These are phyloP conservation scores for Aeminium ludgeri DNA, from an alignment of 495 filamentous ascomycete genomes.

Conservation along the genomic window DNA sequence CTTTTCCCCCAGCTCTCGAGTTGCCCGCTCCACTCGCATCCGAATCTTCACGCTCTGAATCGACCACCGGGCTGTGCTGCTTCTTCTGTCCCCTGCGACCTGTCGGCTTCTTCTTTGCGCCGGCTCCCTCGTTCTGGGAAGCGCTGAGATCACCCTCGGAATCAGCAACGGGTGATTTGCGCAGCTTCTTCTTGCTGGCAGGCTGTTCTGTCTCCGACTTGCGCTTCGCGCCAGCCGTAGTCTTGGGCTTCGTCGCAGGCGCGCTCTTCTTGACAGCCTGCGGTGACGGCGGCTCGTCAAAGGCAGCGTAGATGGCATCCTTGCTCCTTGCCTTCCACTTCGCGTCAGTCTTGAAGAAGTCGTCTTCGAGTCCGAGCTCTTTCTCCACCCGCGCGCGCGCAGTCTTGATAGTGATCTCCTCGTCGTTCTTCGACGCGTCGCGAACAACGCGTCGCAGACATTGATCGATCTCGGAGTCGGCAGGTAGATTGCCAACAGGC, in stretches of 20 bases:
- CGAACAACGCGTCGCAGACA: conserved; percentile 31
- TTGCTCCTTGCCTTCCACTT: conserved; percentile 75
- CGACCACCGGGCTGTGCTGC: not conserved
- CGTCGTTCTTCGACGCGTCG: conserved; percentile 38
- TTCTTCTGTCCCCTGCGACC: not conserved
- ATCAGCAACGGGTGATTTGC: conserved; percentile 2
- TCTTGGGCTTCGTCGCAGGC: conserved; percentile 1
- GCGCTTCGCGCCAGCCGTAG: conserved; percentile 11
- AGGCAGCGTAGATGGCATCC: conserved; percentile 44
- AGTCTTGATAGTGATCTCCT: conserved; percentile 58
- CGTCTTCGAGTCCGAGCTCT: conserved; percentile 43
- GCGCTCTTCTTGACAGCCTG: conserved; percentile 9
- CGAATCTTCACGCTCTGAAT: not conserved
- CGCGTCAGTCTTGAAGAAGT: conserved; percentile 46
- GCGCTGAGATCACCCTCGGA: conserved; percentile 3
- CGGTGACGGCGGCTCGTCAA: conserved; percentile 11
- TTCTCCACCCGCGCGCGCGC: conserved; percentile 53
- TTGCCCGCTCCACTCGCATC: conserved; percentile 1
- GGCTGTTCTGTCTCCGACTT: conserved; percentile 11
- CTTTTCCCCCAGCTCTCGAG: not conserved
- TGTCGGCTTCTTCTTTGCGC: not conserved
- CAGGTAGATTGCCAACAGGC: conserved; percentile 1
- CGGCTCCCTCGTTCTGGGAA: conserved; percentile 3
- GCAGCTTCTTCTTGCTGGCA: conserved; percentile 1
- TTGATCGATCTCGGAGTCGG: conserved; percentile 27